These are phyloP conservation scores for Biscutella auriculata DNA, from an alignment of 441 rosid species.

Conservation along the genomic window DNA sequence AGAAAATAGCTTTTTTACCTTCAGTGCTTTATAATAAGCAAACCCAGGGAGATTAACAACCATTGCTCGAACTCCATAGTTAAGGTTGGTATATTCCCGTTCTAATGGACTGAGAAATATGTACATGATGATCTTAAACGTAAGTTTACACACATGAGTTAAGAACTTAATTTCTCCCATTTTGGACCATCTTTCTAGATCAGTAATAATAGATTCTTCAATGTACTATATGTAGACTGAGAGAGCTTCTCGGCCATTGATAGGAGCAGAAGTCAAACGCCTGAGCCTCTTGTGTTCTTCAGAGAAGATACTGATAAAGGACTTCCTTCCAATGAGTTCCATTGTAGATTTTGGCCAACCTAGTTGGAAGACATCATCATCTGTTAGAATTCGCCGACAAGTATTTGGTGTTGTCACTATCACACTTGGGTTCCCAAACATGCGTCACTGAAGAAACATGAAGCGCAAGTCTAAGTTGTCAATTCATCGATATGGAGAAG, in stretches of 20 bases:
- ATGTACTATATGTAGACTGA: constrained; percentile 50
- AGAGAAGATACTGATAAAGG: constrained; percentile 50
- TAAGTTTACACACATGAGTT: constrained; percentile 58
- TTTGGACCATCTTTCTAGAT: constrained; percentile 52
- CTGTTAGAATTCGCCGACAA: constrained; percentile 43
- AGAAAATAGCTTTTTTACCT: constrained; percentile 24
- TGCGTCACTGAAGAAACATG: constrained; percentile 14
- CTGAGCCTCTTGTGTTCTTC: constrained; percentile 84
- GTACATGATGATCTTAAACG: constrained; percentile 64
- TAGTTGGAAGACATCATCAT: constrained; percentile 63
- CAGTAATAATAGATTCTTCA: constrained; percentile 42
- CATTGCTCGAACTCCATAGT: constrained; percentile 80
- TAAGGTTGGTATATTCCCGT: constrained; percentile 58
- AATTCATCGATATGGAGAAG: neutral
- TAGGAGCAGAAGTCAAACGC: constrained; percentile 60
- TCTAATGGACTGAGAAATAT: constrained; percentile 71
- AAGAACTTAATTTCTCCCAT: constrained; percentile 61
- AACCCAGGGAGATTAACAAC: constrained; percentile 79
- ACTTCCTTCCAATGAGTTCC: constrained; percentile 64
- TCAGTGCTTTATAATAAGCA: constrained; percentile 63
- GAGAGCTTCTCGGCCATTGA: constrained; percentile 75
- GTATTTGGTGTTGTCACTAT: constrained; percentile 63
- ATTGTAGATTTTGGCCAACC: constrained; percentile 75
- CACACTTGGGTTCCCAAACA: constrained; percentile 78
- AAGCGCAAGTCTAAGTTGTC: neutral